phyloP scores from a whole-genome alignment of 495 filamentous ascomycete genomes.

The Penicillium argentinense region DNA sequence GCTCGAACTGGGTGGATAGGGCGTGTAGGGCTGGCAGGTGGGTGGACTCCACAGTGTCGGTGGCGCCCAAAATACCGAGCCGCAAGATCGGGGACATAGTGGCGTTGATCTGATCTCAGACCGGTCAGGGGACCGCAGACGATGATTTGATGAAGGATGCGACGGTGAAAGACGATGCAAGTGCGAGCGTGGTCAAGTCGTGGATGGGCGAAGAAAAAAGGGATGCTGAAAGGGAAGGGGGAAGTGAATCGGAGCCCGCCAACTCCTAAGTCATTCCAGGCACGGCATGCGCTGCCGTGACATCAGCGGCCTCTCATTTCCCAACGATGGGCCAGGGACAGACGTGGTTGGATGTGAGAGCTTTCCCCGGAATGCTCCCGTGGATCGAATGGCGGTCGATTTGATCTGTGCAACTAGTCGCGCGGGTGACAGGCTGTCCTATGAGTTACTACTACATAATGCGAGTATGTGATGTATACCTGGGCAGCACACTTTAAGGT shows the following conservation, averaged over 20 bases:
- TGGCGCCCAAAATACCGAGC: constrained; percentile 49
- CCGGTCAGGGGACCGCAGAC: too few species aligned
- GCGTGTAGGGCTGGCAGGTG: constrained; percentile 49
- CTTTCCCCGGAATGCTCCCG: constrained; percentile 2
- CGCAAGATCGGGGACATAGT: constrained; percentile 26
- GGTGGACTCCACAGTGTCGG: constrained; percentile 46
- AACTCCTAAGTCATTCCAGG: too few species aligned
- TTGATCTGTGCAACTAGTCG: not conserved
- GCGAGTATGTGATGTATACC: too few species aligned
- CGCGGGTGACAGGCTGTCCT: too few species aligned
- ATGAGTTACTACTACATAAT: too few species aligned
- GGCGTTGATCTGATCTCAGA: not conserved
- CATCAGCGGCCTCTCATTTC: constrained; percentile 9
- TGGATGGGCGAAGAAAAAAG: not conserved
- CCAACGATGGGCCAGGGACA: not conserved
- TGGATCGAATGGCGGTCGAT: not conserved
- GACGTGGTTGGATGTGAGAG: not conserved
- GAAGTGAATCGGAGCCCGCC: not conserved
- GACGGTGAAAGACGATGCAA: not conserved
- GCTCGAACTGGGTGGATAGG: constrained; percentile 38
- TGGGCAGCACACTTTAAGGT: too few species aligned
- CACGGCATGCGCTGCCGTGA: constrained; percentile 6
- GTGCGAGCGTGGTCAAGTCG: not conserved
- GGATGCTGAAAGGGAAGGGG: not conserved
- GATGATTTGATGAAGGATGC: too few species aligned